Evolutionary conservation across 1,139 yeast species (phyloP).

Genomic region (Yamadazyma epiphylla): DNA sequence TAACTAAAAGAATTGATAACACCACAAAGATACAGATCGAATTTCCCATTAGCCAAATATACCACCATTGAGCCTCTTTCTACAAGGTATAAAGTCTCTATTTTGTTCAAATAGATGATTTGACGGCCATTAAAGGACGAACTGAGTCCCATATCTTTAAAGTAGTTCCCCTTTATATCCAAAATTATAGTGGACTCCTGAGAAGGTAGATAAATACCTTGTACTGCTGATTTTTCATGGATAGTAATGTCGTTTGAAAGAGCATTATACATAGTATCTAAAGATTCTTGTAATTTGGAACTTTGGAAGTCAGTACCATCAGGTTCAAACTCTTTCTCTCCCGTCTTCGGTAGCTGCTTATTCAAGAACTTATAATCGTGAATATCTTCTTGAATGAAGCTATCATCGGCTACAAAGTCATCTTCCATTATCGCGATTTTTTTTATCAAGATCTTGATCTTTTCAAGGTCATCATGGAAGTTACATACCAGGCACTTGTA

Average conservation of each 20-base stretch:
- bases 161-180: conserved; percentile 69
- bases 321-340: conserved; percentile 86
- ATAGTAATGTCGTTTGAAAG: conserved; percentile 58
- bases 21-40: conserved; percentile 14
- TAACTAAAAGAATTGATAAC: conserved; percentile 8
- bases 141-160: conserved; percentile 62
- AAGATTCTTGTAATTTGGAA: conserved; percentile 48
- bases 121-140: conserved; percentile 15
- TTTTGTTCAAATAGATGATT: conserved; percentile 48
- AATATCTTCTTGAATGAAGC: conserved; percentile 48
- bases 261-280: conserved; percentile 72
- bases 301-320: conserved; percentile 68
- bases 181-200: conserved; percentile 33
- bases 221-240: conserved; percentile 43
- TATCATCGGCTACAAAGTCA: conserved; percentile 10
- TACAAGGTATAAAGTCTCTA: conserved; percentile 72
- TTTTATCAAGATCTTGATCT: conserved; percentile 1
- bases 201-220: conserved; percentile 45
- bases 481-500: conserved; percentile 6
- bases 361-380: conserved; percentile 44
- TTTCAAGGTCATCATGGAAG: conserved; percentile 1
- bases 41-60: conserved; percentile 27
- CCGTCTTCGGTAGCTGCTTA: conserved; percentile 42
- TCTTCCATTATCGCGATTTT: conserved; percentile 8
- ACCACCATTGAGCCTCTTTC: conserved; percentile 81